Percentiles rank a stretch among this genome's conserved stretches.
These are phyloP conservation scores for Cyberlindnera euphorbiiphila DNA, from an alignment of 805 yeast genomes.

Conservation along the genomic window DNA sequence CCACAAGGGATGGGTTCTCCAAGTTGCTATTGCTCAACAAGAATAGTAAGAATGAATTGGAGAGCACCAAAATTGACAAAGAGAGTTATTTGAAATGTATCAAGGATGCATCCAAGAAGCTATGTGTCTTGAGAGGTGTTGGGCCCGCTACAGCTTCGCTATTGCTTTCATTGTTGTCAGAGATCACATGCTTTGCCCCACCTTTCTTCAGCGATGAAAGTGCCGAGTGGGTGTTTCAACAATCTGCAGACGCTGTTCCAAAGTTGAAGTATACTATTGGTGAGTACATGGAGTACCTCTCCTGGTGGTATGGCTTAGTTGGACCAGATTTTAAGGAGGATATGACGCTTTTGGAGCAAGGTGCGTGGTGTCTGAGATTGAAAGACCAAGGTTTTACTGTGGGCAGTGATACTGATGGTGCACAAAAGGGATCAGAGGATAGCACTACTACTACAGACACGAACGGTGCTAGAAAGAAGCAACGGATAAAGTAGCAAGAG, in stretches of 20 bases:
- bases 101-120: slow-evolving; percentile 7
- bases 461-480: not conserved
- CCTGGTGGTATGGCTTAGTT: slow-evolving; percentile 12
- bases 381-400: slow-evolving; percentile 5
- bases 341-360: slow-evolving; percentile 22
- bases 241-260: not conserved
- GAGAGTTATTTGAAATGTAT: slow-evolving; percentile 14
- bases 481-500: no score
- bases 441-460: no score
- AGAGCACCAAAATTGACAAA: no score
- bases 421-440: no score
- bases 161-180: slow-evolving; percentile 18
- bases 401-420: not conserved
- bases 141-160: slow-evolving; percentile 30
- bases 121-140: slow-evolving; percentile 23
- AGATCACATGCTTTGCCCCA: slow-evolving; percentile 21
- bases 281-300: slow-evolving; percentile 20
- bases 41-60: no score
- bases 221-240: slow-evolving; percentile 17
- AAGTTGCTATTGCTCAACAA: slow-evolving; percentile 3
- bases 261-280: slow-evolving; percentile 23
- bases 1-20: slow-evolving; percentile 15
- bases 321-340: slow-evolving; percentile 13
- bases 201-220: slow-evolving; percentile 29
- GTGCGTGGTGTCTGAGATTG: slow-evolving; percentile 23